Base-by-base conservation (phyloP, 352 stramenopile genomes). In the Phytophthora multivora region DNA sequence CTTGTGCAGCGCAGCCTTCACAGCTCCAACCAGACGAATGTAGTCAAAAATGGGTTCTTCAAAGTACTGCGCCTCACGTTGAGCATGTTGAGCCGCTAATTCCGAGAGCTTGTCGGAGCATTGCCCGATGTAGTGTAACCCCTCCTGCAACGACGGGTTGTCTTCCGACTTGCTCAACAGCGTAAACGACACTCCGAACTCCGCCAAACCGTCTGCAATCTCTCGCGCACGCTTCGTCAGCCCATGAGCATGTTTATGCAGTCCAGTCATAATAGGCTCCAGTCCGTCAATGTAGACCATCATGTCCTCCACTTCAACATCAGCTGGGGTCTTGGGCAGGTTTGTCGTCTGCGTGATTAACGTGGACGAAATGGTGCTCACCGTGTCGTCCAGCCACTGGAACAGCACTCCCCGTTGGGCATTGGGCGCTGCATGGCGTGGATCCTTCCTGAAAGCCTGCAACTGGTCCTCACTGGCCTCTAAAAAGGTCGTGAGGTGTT, bases 11-110 rank as follows among this genome's bases (percentile, higher is more conserved):
- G 96, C 94, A 3, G 93, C 77, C 55, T 98, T 98, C 12, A 98
- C 96, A 6, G 93, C 88, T n/a, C 96, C 93, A 21, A 99, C 97
- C 33, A 97, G 88, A 3, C 96, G 94, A 66, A 98, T 97, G 72
- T 98, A 98, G 77, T 99, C 96, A 47, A 97, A 88, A 21, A 99
- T 95, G 8, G 95, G 95, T 57, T 98, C 94, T 69, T 98, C 95
- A 75, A 99, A 98, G 58, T 97, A 76, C 33, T 91, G 63, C 16
- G 90, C 87, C 71, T 99, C 95, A 28, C 91, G 85, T 50, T 98
- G 93, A 0, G 95, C 90, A 59, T 98, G 93, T 73, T 98, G 89
- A 0, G 95, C 92, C 4, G 89, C 91, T 19, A 99, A 69, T 11
- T 96, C 86, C 16, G 86, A 95, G 7, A 99, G 75, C 23, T 83